Conservation (phyloP, 2,329 filamentous ascomycete genomes). For the Hirsutella thompsonii region DNA sequence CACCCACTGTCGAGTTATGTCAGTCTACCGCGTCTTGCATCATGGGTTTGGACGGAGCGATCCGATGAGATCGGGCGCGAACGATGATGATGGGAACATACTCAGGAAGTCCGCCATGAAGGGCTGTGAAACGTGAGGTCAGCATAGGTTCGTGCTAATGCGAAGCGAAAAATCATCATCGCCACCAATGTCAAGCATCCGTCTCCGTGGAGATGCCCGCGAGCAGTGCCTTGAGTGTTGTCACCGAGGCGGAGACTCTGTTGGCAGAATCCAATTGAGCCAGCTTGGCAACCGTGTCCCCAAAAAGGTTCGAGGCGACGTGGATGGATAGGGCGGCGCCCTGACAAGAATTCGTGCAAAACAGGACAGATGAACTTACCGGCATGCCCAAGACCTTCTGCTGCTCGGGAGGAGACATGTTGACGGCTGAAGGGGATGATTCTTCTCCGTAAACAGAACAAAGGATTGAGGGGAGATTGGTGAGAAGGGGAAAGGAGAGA, state of each 20-base stretch:
- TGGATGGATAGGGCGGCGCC: neutral
- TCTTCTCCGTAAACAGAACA: constrained; percentile 29
- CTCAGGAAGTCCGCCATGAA: constrained; percentile 98
- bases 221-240: neutral
- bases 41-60: neutral
- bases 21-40: too few relatives aligned
- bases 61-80: neutral
- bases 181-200: too few relatives aligned
- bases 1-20: constrained; percentile 61
- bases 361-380: constrained; percentile 31
- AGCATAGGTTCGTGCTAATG: constrained; percentile 14
- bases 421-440: constrained; percentile 25
- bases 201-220: neutral
- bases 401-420: constrained; percentile 42
- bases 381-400: constrained; percentile 54
- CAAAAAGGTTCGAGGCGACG: constrained; percentile 8
- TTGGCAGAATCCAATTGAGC: constrained; percentile 9
- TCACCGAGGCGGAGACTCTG: neutral
- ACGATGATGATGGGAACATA: constrained; percentile 43
- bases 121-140: constrained; percentile 45
- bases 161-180: neutral
- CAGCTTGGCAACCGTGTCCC: constrained; percentile 2
- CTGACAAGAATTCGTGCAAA: constrained; percentile 12
- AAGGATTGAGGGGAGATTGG: constrained; percentile 51
- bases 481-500: constrained; percentile 26